Base-by-base conservation (phyloP, 2,329 filamentous ascomycete species). In the Aspergillus brasiliensis region DNA sequence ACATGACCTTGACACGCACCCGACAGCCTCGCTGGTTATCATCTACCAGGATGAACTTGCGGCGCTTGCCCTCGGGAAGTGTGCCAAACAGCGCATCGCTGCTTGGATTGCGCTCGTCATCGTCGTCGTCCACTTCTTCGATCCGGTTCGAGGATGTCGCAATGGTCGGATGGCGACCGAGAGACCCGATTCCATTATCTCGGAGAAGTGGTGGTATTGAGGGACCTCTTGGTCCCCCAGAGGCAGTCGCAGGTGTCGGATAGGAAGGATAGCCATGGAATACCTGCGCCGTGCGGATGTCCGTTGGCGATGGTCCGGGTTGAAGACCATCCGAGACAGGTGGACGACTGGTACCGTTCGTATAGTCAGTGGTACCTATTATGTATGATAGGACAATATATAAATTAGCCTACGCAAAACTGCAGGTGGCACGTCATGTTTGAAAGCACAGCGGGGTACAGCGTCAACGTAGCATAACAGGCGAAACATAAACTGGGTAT, bases 11-110 rank as follows among this genome's bases (percentile, higher is more conserved):
- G 48, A 98, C 93, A 15, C 94, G 88, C 1, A 97, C 88, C 44
- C 92, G 86, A 53, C 87, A 89, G 55, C 89, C 90, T 37, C 91
- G 89, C 63, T 92, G 90, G 55, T 87, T 88, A 75, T 98, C 94
- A 66, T 97, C 93, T 27, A 98, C 92, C 8, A 98, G 86, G 67
- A 98, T 97, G 77, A 98, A 98, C 77, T 97, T 98, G 73, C 94
- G 90, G 71, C 92, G 91, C 80, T 96, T 97, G 55, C 89, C 88
- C 70, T 95, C 92, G 1, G 93, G 92, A 55, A 97, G 85, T 66
- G 95, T 90, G 51, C 92, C 91, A 75, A 97, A 97, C 47, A 97
- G 85, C 51, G 88, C 87, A 15, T 87, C 84, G 55, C 82, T 89
- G 48, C 58, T 71, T 10, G 75, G 74, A 28, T 71, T 70, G 42